These are phyloP conservation scores for cucumber (Cucumis sativus) DNA, from an alignment of 306 rosid genomes.

Conservation along the genomic window Cucumber_9930_V3 NC_026661.2:15192501-15193000, in stretches of 20 bases:
- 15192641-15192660: slow-evolving; percentile 5
- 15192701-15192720: slow-evolving; percentile 24
- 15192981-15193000: slow-evolving; percentile 56
- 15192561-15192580: slow-evolving; percentile 13
- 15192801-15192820: slow-evolving; percentile 22
- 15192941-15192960: slow-evolving; percentile 93
- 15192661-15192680: slow-evolving; percentile 4
- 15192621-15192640: slow-evolving; percentile 1
- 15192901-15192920: slow-evolving; percentile 75
- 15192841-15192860: slow-evolving; percentile 56
- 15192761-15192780: slow-evolving; percentile 14
- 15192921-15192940: slow-evolving; percentile 77
- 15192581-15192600: background rate
- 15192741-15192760: slow-evolving; percentile 7
- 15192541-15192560: slow-evolving; percentile 8
- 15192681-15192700: slow-evolving; percentile 11
- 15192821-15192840: slow-evolving; percentile 32
- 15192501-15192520: slow-evolving; percentile 7
- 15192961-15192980: slow-evolving; percentile 46
- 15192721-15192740: slow-evolving; percentile 5
- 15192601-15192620: background rate
- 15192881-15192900: slow-evolving; percentile 53
- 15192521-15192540: background rate
- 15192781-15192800: slow-evolving; percentile 27
- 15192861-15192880: slow-evolving; percentile 64